Evolutionary conservation across 345 rosid genomes (phyloP).

Genomic region (Erodium maritimum): DNA sequence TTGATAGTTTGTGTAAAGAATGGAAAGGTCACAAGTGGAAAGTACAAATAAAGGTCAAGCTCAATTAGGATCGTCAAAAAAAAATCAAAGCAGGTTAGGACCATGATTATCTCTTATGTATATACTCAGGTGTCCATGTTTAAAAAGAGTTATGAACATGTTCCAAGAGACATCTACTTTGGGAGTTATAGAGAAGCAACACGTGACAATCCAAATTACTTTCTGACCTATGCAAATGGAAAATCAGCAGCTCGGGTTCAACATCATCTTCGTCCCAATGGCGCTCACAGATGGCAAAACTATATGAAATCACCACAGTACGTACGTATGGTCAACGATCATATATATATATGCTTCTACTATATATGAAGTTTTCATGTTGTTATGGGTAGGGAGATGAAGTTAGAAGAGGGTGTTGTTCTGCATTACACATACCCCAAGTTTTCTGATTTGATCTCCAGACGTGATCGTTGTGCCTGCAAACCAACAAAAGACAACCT

Average conservation of each 20-base stretch:
- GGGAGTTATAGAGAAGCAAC: conserved; percentile 88
- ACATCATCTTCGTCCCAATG: conserved; percentile 96
- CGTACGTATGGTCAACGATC: too few species aligned
- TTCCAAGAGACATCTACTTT: conserved; percentile 86
- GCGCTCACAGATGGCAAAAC: too few species aligned
- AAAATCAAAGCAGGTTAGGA: not conserved
- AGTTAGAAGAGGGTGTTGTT: conserved; percentile 93
- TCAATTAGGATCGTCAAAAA: not conserved
- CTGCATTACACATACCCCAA: conserved; percentile 87
- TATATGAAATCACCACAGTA: conserved; percentile 98
- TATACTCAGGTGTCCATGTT: conserved; percentile 80
- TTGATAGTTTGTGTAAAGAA: too few species aligned
- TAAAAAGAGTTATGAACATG: conserved; percentile 87
- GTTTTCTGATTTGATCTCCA: conserved; percentile 79
- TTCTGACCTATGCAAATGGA: conserved; percentile 91
- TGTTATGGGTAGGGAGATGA: conserved; percentile 68
- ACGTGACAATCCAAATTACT: conserved; percentile 89
- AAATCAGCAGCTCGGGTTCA: conserved; percentile 78
- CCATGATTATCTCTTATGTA: conserved; percentile 5
- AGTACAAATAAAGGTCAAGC: too few species aligned
- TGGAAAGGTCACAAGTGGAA: not conserved
- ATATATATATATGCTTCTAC: too few species aligned
- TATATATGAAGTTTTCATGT: conserved; percentile 3
- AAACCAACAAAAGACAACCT: conserved; percentile 95
- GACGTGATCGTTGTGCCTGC: conserved; percentile 95